Evolutionary conservation across 2,329 filamentous ascomycete genomes (phyloP).

Genomic region (Sporothrix pallida): DNA sequence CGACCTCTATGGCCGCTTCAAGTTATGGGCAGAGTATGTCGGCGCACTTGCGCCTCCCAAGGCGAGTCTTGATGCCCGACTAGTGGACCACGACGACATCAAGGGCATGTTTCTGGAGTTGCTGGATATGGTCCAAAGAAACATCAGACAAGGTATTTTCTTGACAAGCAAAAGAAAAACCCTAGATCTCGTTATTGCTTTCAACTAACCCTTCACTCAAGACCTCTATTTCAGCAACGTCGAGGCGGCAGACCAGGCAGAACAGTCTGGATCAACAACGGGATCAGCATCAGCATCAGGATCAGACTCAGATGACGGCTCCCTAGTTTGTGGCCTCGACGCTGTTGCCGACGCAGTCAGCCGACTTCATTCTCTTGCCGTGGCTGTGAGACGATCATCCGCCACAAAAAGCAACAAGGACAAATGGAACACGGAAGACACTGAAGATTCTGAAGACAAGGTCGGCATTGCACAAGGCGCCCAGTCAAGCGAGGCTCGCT

Average conservation of each 20-base stretch:
- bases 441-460: too few species aligned
- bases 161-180: neutral
- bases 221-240: too few species aligned
- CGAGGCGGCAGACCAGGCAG: neutral
- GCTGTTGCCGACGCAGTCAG: neutral
- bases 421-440: too few species aligned
- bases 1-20: neutral
- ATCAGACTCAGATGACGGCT: neutral
- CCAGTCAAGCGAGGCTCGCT: neutral
- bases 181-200: neutral
- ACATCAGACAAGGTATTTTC: neutral
- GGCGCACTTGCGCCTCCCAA: neutral
- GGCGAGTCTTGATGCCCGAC: neutral
- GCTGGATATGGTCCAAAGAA: neutral
- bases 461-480: too few species aligned
- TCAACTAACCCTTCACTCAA: neutral
- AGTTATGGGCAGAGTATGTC: neutral
- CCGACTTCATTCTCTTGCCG: neutral
- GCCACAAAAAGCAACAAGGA: too few species aligned
- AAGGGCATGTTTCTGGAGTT: neutral
- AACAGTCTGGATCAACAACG: neutral
- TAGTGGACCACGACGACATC: neutral
- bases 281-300: neutral
- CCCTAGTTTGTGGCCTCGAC: neutral
- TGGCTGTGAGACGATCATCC: neutral